Percentiles rank a stretch among this genome's conserved stretches.
These are phyloP conservation scores for Cubamyces sp. DNA, from an alignment of 768 basidiomycete genomes.

Conservation along the genomic window DNA sequence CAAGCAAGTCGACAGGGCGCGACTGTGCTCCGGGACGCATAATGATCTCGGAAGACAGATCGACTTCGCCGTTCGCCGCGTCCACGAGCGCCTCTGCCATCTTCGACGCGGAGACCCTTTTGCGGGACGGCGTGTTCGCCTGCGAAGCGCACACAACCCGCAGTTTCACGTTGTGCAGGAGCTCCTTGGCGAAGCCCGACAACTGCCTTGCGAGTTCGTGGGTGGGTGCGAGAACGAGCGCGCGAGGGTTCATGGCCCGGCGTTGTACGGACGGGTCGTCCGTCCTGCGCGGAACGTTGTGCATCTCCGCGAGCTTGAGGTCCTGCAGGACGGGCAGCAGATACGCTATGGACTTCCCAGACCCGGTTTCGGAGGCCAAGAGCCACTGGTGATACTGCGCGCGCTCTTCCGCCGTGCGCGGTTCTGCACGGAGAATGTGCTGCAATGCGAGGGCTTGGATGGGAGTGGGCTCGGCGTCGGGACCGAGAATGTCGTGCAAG, in stretches of 20 bases:
- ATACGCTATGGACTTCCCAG: slow-evolving; percentile 91
- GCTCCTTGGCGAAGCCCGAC: slow-evolving; percentile 69
- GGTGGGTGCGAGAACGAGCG: slow-evolving; percentile 82
- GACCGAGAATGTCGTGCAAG: slow-evolving; percentile 61
- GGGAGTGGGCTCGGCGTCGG: slow-evolving; percentile 61
- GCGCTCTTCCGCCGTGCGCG: slow-evolving; percentile 35
- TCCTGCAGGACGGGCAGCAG: slow-evolving; percentile 81
- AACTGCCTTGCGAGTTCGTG: slow-evolving; percentile 89
- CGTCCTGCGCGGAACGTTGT: slow-evolving; percentile 10
- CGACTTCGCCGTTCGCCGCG: slow-evolving; percentile 28
- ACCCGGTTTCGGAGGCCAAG: slow-evolving; percentile 88
- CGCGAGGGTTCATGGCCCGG: slow-evolving; percentile 65
- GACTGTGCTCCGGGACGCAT: slow-evolving; percentile 21
- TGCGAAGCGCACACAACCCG: slow-evolving; percentile 74
- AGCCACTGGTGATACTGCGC: slow-evolving; percentile 55
- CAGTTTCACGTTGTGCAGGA: slow-evolving; percentile 76
- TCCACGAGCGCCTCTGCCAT: slow-evolving; percentile 44
- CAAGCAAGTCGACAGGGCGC: slow-evolving; percentile 55
- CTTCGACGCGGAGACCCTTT: slow-evolving; percentile 47
- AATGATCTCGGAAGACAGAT: slow-evolving; percentile 31
- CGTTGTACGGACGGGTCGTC: slow-evolving; percentile 11
- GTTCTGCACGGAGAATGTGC: slow-evolving; percentile 51
- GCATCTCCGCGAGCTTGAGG: slow-evolving; percentile 68
- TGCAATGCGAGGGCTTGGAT: slow-evolving; percentile 80
- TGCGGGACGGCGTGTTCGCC: slow-evolving; percentile 47